A percentile compares a stretch with the other conserved stretches of the same genome.
These are phyloP conservation scores for Mycena rebaudengoi DNA, from an alignment of 768 basidiomycete genomes.

Conservation along the genomic window DNA sequence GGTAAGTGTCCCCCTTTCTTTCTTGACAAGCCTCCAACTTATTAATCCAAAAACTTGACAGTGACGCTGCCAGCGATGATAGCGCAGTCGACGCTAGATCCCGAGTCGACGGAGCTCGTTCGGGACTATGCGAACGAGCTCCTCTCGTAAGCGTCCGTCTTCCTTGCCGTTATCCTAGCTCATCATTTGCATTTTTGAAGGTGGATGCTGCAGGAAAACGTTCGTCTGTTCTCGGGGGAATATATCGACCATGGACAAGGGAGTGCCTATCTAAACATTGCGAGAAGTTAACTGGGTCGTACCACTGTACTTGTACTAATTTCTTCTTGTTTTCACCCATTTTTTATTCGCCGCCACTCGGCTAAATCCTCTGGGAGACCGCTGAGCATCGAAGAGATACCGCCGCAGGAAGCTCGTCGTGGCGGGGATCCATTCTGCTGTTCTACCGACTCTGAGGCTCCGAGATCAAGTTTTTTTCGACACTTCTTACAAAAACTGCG, in stretches of 20 bases:
- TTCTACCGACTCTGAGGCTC: too few species aligned
- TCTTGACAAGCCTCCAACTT: too few species aligned
- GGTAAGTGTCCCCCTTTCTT: conserved; percentile 58
- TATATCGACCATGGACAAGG: conserved; percentile 74
- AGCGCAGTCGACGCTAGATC: conserved; percentile 87
- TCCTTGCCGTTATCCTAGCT: background rate
- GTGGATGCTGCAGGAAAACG: conserved; percentile 81
- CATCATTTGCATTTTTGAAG: conserved; percentile 43
- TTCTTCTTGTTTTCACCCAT: background rate
- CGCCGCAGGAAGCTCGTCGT: too few species aligned
- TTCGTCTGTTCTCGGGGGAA: conserved; percentile 76
- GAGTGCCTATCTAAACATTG: conserved; percentile 88
- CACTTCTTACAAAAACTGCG: too few species aligned
- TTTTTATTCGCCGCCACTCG: too few species aligned
- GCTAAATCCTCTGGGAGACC: too few species aligned
- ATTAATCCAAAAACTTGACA: conserved; percentile 37
- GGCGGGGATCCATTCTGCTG: too few species aligned
- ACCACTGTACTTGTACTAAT: too few species aligned
- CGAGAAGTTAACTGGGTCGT: conserved; percentile 77
- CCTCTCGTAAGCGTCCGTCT: conserved; percentile 61
- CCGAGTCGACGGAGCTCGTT: conserved; percentile 83
- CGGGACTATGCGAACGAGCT: conserved; percentile 92
- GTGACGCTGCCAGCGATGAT: conserved; percentile 95
- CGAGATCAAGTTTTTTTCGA: too few species aligned
- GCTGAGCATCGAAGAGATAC: too few species aligned